Evolutionary conservation across 148 eudicot species (phyloP).

Genomic region (Rheum nobile): DNA sequence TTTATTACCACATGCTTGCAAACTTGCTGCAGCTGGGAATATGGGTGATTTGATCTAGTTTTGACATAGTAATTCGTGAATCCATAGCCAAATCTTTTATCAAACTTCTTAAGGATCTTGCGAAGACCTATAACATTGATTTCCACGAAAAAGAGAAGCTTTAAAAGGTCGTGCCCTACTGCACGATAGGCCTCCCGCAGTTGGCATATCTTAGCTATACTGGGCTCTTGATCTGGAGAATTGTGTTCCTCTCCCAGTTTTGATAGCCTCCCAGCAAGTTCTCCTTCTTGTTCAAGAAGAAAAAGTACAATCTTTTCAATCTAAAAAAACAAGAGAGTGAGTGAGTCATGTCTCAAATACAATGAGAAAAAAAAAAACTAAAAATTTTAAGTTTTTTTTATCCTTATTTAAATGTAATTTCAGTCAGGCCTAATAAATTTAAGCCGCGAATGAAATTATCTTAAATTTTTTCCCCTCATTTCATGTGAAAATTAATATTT

Average conservation of each 20-base stretch:
- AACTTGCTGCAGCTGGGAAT: slow-evolving; percentile 69
- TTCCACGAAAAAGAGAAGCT: slow-evolving; percentile 52
- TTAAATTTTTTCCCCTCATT: no score
- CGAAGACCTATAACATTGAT: slow-evolving; percentile 64
- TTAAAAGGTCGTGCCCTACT: slow-evolving; percentile 53
- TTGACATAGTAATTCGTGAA: slow-evolving; percentile 68
- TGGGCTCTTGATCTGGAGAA: slow-evolving; percentile 26
- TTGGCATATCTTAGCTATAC: slow-evolving; percentile 32
- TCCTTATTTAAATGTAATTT: no score
- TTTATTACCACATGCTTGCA: slow-evolving; percentile 65
- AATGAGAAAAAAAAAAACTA: no score
- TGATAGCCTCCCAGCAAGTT: slow-evolving; percentile 44
- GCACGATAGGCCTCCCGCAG: slow-evolving; percentile 54
- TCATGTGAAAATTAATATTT: no score
- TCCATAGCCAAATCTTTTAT: slow-evolving; percentile 52
- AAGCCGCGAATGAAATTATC: no score
- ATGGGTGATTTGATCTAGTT: slow-evolving; percentile 77
- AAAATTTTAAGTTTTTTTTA: no score
- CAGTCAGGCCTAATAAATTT: no score
- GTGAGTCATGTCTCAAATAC: no score
- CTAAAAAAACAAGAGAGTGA: slow-evolving; percentile 17
- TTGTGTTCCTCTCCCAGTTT: slow-evolving; percentile 42
- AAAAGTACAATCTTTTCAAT: slow-evolving; percentile 63
- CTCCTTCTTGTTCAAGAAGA: slow-evolving; percentile 61
- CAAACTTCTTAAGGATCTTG: slow-evolving; percentile 73